These are phyloP conservation scores for Xylaria hypoxylon DNA, from an alignment of 2,329 filamentous ascomycete genomes.

Conservation along the genomic window DNA sequence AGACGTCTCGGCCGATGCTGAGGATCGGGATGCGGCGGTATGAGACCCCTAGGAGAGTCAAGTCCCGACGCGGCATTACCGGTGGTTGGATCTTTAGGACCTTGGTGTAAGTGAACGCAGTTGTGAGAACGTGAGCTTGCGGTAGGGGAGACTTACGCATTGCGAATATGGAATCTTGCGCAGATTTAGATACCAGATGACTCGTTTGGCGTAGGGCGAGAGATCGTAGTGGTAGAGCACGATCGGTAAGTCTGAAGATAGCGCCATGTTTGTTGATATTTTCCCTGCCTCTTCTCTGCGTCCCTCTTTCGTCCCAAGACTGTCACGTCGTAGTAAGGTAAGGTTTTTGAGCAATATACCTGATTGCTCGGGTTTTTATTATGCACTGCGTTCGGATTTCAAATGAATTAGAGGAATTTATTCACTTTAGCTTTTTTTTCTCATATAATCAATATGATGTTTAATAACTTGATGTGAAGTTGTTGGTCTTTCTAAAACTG, in stretches of 20 bases:
- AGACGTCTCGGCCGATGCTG: constrained; percentile 74
- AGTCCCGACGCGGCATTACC: constrained; percentile 73
- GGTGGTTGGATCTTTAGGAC: constrained; percentile 70
- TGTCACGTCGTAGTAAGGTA: neutral
- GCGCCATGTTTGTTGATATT: constrained; percentile 23
- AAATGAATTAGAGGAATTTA: neutral
- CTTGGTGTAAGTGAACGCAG: constrained; percentile 2
- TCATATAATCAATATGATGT: neutral
- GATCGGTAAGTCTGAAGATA: constrained; percentile 53
- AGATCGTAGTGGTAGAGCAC: constrained; percentile 74
- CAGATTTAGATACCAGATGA: constrained; percentile 76
- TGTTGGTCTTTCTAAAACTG: neutral
- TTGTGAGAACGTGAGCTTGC: neutral
- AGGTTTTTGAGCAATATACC: neutral
- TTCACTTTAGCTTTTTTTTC: neutral
- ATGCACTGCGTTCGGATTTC: neutral
- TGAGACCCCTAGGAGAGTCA: constrained; percentile 68
- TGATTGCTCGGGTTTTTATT: neutral
- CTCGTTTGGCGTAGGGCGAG: constrained; percentile 72
- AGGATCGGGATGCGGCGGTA: constrained; percentile 79
- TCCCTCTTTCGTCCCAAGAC: neutral
- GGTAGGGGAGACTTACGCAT: constrained; percentile 64
- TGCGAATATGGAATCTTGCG: constrained; percentile 73
- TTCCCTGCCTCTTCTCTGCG: neutral
- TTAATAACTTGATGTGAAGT: neutral